Evolutionary conservation across 2,329 filamentous ascomycete species (phyloP).

Genomic region (Lachnellula cervina): DNA sequence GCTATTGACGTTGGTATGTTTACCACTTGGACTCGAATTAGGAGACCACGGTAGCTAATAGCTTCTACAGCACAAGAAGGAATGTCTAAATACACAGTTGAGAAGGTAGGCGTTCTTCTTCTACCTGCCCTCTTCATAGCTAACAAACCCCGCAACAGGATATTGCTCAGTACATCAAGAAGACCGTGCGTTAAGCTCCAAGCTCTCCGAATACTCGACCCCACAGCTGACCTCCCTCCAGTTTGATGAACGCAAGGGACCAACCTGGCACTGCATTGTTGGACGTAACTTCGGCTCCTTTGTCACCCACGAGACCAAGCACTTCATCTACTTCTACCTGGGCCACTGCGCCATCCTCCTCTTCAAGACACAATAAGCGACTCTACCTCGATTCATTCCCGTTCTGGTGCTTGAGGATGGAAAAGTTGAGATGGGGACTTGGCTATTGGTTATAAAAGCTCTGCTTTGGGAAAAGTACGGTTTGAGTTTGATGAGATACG

Average conservation of each 20-base stretch:
- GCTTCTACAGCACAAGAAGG: slow-evolving; percentile 57
- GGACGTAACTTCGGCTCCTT: slow-evolving; percentile 99
- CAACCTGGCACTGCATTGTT: slow-evolving; percentile 99
- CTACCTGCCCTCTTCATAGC: neutral
- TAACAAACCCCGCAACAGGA: slow-evolving; percentile 52
- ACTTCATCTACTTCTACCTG: slow-evolving; percentile 99
- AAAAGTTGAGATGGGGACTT: neutral
- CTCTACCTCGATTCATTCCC: too few species aligned
- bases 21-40: neutral
- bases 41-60: slow-evolving; percentile 23
- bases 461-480: neutral
- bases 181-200: slow-evolving; percentile 57
- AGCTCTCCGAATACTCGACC: neutral
- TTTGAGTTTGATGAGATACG: neutral
- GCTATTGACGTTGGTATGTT: slow-evolving; percentile 89
- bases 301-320: slow-evolving; percentile 97
- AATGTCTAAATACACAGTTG: slow-evolving; percentile 66
- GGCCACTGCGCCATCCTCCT: slow-evolving; percentile 96
- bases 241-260: slow-evolving; percentile 96
- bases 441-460: neutral
- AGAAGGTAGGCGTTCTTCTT: slow-evolving; percentile 51
- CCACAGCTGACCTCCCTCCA: slow-evolving; percentile 35
- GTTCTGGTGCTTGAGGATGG: neutral
- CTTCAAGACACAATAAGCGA: slow-evolving; percentile 88
- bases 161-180: slow-evolving; percentile 94